Evolutionary conservation across 495 filamentous ascomycete species (phyloP).

Genomic region (Chaetomium tenue): DNA sequence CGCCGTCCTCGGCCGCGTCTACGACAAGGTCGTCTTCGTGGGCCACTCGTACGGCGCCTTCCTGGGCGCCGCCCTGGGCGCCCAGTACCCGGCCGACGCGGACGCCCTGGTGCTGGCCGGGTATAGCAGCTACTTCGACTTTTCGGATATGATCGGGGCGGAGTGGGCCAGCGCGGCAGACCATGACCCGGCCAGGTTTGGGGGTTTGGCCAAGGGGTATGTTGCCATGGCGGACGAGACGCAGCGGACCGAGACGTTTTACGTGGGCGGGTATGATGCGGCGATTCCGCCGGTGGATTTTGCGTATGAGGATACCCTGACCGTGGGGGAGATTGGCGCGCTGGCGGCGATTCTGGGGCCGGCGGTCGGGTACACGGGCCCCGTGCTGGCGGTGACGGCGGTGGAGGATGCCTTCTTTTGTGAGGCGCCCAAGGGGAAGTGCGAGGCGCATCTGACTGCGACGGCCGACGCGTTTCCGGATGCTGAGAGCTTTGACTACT

Average conservation of each 20-base stretch:
- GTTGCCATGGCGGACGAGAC: slow-evolving; percentile 1
- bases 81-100: slow-evolving; percentile 25
- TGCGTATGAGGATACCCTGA: slow-evolving; percentile 13
- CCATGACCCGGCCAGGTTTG: not conserved
- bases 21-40: slow-evolving; percentile 27
- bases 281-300: slow-evolving; percentile 11
- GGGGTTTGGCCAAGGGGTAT: slow-evolving; percentile 6
- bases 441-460: slow-evolving; percentile 8
- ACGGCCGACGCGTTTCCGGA: slow-evolving; percentile 6
- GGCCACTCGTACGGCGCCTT: slow-evolving; percentile 32
- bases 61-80: slow-evolving; percentile 23
- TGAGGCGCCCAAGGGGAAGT: not conserved
- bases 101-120: slow-evolving; percentile 29
- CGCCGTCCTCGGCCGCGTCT: slow-evolving; percentile 18
- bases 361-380: not conserved
- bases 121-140: slow-evolving; percentile 3
- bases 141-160: not conserved
- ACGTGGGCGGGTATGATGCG: slow-evolving; percentile 10
- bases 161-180: not conserved
- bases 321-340: slow-evolving; percentile 10
- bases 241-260: not conserved
- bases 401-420: slow-evolving; percentile 20
- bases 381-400: slow-evolving; percentile 16
- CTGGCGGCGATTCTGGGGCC: not conserved
- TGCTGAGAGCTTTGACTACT: slow-evolving; percentile 1